Evolutionary conservation across 805 yeast species (phyloP), one percentile per base, ranked within the genome.

Genomic region (Starmerella stellata): DNA sequence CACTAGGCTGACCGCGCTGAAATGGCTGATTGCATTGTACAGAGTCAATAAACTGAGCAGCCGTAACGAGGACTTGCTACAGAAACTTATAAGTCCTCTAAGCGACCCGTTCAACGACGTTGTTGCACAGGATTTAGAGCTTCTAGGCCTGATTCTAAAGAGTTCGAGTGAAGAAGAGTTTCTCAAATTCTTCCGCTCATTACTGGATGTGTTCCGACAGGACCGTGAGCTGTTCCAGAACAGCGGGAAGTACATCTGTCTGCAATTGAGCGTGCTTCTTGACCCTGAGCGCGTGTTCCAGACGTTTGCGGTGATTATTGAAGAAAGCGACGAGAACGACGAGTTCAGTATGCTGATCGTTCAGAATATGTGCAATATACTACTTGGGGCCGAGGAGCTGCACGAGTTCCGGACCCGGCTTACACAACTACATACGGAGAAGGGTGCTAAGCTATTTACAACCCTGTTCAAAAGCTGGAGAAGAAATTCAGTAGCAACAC

Each of bases 391-490:
- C 0, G 82, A 80, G 2, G 96, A 90, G 51, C 64, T 90, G 36
- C 58, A 71, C 0, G 64, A 65, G 2, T 64, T 90, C 45, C 69
- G 98, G 38, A 72, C 69, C 41, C 71, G 78, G 49, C 61, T 87
- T 37, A 66, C 74, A 55, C 39, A 58, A 31, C 56, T 75, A n/a
- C 80, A 76, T 38, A 66, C 69, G 28, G 46, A 62, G 19, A 74
- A 70, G 28, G 90, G 80, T 40, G 72, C 75, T 64, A 57, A 65
- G 18, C 63, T 85, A 30, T 90, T 90, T 54, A 68, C 78, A 21
- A 63, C 75, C 1, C 62, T 90, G 39, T 90, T 87, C 59, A 74
- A 72, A 51, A 74, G 92, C 41, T 90, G 98, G 98, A 75, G 93
- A 47, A 76, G 77, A 44, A 87, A 82, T 53, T 75, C 94, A 0